Evolutionary conservation across 2,329 filamentous ascomycete species (phyloP).

Genomic region (Nannizziopsis arthrosporioides): DNA sequence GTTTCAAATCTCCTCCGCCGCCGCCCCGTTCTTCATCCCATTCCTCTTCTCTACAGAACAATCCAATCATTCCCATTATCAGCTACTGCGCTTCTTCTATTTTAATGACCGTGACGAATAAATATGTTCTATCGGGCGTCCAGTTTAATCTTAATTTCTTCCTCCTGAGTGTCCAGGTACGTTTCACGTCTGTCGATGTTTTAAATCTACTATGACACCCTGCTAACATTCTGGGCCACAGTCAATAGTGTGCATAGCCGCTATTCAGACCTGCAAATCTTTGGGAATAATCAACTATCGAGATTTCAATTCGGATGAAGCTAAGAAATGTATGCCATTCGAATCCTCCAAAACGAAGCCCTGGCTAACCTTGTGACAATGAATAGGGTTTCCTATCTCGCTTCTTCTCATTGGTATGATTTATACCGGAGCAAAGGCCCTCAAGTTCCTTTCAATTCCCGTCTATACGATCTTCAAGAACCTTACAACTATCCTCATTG

Average conservation of each 20-base stretch:
- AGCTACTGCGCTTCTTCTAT: slow-evolving; percentile 95
- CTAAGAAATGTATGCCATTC: slow-evolving; percentile 65
- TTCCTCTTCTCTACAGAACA: slow-evolving; percentile 52
- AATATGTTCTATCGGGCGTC: slow-evolving; percentile 85
- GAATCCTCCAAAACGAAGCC: not conserved
- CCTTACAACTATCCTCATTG: slow-evolving; percentile 95
- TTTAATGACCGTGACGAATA: slow-evolving; percentile 99
- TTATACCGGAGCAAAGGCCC: slow-evolving; percentile 89
- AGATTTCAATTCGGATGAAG: slow-evolving; percentile 80
- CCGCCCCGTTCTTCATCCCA: slow-evolving; percentile 25
- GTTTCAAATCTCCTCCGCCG: slow-evolving; percentile 30
- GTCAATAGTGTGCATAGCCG: slow-evolving; percentile 78
- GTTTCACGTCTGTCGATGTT: slow-evolving; percentile 19
- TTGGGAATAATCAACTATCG: slow-evolving; percentile 67
- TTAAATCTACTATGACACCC: not conserved
- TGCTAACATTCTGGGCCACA: slow-evolving; percentile 30
- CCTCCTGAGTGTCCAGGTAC: slow-evolving; percentile 82
- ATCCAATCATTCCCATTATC: slow-evolving; percentile 66
- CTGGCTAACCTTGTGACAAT: not conserved
- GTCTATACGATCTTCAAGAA: slow-evolving; percentile 99
- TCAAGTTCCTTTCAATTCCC: slow-evolving; percentile 91
- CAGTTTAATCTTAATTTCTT: slow-evolving; percentile 96
- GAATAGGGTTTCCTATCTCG: slow-evolving; percentile 88
- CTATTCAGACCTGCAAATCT: slow-evolving; percentile 74
- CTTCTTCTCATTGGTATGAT: slow-evolving; percentile 97